A percentile compares a stretch with the other conserved stretches of the same genome.
Conservation (phyloP, 192 early-diverging fungal genomes). For the Phycomyces blakesleeanus region DNA sequence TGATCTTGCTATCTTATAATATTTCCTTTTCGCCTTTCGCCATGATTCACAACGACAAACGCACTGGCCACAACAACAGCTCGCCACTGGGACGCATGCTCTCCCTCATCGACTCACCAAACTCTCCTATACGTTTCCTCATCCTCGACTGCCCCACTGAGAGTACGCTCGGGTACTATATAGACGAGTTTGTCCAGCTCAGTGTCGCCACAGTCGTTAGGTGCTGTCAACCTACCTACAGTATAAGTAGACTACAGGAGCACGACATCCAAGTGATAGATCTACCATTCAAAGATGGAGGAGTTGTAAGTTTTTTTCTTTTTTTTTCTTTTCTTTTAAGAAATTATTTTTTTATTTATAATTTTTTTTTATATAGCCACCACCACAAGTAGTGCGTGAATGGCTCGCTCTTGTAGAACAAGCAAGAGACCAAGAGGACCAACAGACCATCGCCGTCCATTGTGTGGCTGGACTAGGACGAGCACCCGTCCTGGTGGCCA, state of each 20-base stretch:
- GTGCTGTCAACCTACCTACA: conserved; percentile 89
- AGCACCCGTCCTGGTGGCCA: conserved; percentile 85
- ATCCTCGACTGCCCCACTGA: conserved; percentile 90
- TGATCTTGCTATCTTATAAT: too few species aligned
- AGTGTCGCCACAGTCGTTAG: conserved; percentile 84
- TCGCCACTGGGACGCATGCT: conserved; percentile 56
- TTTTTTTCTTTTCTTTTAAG: too few species aligned
- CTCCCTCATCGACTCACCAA: conserved; percentile 54
- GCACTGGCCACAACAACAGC: conserved; percentile 9
- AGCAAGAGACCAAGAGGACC: conserved; percentile 9
- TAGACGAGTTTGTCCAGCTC: conserved; percentile 65
- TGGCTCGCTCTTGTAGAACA: conserved; percentile 64
- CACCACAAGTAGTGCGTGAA: conserved; percentile 41
- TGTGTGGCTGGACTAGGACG: conserved; percentile 94
- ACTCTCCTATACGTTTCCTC: conserved; percentile 70
- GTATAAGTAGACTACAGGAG: conserved; percentile 49
- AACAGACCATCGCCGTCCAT: conserved; percentile 80
- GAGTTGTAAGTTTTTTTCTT: conserved; percentile 48
- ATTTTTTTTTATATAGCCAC: conserved; percentile 27
- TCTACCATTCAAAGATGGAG: conserved; percentile 87
- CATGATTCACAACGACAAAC: conserved; percentile 10
- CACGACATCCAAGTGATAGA: conserved; percentile 74
- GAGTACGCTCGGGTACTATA: conserved; percentile 67
- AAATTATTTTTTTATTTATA: too few species aligned
- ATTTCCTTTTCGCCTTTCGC: neutral